A percentile compares a stretch with the other conserved stretches of the same genome.
Evolutionary conservation across 768 basidiomycete genomes (phyloP).

Genomic region (Auricularia sp.): DNA sequence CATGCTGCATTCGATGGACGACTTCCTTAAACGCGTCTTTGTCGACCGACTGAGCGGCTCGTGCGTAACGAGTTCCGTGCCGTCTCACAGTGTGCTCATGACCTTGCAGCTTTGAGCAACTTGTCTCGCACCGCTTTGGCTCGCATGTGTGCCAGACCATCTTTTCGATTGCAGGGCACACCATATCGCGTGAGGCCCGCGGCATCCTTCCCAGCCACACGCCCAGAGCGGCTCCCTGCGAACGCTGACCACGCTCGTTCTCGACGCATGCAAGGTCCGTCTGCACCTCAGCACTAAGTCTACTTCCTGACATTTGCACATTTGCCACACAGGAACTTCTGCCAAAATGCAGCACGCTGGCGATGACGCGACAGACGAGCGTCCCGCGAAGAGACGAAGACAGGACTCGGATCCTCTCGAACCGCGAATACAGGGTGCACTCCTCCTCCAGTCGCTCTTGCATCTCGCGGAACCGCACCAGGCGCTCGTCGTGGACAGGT

Average conservation of each 20-base stretch:
- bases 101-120: constrained; percentile 44
- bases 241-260: constrained; percentile 23
- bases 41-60: constrained; percentile 79
- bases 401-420: constrained; percentile 32
- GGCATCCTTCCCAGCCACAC: constrained; percentile 41
- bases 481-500: constrained; percentile 63
- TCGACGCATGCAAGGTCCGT: constrained; percentile 9
- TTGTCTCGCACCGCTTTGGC: constrained; percentile 77
- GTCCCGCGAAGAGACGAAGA: background rate
- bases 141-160: constrained; percentile 94
- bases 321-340: constrained; percentile 49
- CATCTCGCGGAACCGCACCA: constrained; percentile 58
- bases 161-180: constrained; percentile 53
- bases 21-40: constrained; percentile 85
- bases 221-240: constrained; percentile 28
- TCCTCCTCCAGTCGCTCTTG: constrained; percentile 80
- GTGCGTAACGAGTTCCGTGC: constrained; percentile 39
- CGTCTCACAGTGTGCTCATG: constrained; percentile 3
- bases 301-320: no score
- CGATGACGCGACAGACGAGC: background rate
- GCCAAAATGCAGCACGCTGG: constrained; percentile 37
- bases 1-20: constrained; percentile 88
- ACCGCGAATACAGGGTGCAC: constrained; percentile 72
- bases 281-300: no score
- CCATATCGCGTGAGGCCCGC: constrained; percentile 57